Conservation (phyloP, 202 grass and related monocot species). For the Carex sylvatica region DNA sequence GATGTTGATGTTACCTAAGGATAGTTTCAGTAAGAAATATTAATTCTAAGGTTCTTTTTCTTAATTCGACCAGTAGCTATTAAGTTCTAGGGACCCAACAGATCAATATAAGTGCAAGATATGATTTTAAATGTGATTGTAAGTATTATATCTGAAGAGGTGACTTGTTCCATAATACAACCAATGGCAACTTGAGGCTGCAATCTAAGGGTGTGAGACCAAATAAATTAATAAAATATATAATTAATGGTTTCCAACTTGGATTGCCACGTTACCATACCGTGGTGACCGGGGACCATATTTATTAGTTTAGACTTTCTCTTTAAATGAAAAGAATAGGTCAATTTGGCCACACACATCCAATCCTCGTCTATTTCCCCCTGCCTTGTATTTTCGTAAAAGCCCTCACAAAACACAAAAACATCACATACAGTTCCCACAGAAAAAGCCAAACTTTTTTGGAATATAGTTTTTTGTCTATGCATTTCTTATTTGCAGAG, state of each 20-base stretch:
- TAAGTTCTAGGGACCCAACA: neutral
- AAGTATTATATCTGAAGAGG: neutral
- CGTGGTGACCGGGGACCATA: neutral
- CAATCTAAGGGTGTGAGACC: neutral
- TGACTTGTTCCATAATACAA: neutral
- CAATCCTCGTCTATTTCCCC: neutral
- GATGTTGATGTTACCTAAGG: neutral
- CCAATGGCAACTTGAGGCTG: constrained; percentile 1
- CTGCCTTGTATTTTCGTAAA: neutral
- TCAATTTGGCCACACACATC: neutral
- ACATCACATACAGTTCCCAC: neutral
- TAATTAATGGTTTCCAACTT: neutral
- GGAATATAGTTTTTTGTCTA: neutral
- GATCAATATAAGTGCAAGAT: neutral
- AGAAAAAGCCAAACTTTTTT: neutral
- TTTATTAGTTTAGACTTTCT: constrained; percentile 24
- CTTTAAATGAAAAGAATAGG: constrained; percentile 2
- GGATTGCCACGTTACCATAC: neutral
- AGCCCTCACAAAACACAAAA: neutral
- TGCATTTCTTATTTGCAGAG: neutral
- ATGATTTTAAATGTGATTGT: neutral
- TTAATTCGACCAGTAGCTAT: neutral
- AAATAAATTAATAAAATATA: neutral
- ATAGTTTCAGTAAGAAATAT: neutral
- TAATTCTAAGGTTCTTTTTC: neutral